These are phyloP conservation scores for Pseudonectria foliicola DNA, from an alignment of 2,329 filamentous ascomycete species.

Conservation along the genomic window DNA sequence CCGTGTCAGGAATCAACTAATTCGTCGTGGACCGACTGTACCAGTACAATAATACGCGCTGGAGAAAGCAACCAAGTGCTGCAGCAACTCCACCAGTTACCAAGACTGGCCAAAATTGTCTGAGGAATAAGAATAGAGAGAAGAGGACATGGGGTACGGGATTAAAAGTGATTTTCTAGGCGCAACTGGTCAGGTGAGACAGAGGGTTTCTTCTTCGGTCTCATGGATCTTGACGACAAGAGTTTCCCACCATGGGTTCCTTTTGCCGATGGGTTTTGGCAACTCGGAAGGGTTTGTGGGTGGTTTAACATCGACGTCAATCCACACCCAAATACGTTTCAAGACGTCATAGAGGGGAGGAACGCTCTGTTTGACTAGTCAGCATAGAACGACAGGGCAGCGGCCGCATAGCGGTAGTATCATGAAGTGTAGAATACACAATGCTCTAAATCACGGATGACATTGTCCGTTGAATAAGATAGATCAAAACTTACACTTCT, in stretches of 20 bases:
- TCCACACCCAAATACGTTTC: slow-evolving; percentile 29
- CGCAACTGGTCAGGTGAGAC: slow-evolving; percentile 27
- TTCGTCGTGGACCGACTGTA: slow-evolving; percentile 3
- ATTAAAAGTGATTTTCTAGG: slow-evolving; percentile 1
- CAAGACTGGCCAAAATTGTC: slow-evolving; percentile 12
- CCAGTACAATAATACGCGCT: not conserved
- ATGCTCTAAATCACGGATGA: slow-evolving; percentile 2
- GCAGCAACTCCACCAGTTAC: no score
- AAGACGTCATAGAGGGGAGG: slow-evolving; percentile 30
- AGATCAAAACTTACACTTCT: slow-evolving; percentile 29
- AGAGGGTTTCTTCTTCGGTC: slow-evolving; percentile 29
- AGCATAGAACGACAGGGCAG: slow-evolving; percentile 16
- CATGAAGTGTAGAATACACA: slow-evolving; percentile 9
- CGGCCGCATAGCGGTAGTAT: slow-evolving; percentile 5
- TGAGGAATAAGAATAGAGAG: slow-evolving; percentile 12
- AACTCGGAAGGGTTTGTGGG: slow-evolving; percentile 8
- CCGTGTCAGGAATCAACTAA: slow-evolving; percentile 26
- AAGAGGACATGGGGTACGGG: slow-evolving; percentile 5
- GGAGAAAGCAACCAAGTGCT: no score
- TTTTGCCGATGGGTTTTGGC: slow-evolving; percentile 19
- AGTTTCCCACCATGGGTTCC: slow-evolving; percentile 34
- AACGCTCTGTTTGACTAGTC: slow-evolving; percentile 27
- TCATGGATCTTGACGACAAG: slow-evolving; percentile 27
- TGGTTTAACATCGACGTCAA: slow-evolving; percentile 21
- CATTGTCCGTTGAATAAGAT: slow-evolving; percentile 4